phyloP scores from a whole-genome alignment of 139 green algal genomes.

The Astrephomene gubernaculifera region DNA sequence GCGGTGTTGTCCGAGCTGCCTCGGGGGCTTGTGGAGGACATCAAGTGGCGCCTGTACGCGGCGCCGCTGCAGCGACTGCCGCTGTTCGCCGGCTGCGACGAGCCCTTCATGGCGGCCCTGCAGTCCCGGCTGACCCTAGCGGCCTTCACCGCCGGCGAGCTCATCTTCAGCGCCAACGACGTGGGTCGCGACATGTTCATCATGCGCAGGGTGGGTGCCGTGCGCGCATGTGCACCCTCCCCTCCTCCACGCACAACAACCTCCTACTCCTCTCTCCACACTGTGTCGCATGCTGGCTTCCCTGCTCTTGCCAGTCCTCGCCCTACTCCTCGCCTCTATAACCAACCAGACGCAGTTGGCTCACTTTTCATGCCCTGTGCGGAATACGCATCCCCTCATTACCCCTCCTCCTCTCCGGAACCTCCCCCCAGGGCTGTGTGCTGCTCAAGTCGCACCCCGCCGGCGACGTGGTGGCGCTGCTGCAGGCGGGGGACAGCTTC shows the following conservation, averaged over 20 bases:
- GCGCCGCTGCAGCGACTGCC: neutral
- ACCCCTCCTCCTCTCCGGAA: neutral
- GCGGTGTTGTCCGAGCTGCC: slow-evolving; percentile 48
- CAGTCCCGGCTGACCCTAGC: slow-evolving; percentile 20
- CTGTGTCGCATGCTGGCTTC: no score
- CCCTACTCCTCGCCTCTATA: no score
- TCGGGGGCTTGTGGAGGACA: slow-evolving; percentile 46
- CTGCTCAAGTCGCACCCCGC: neutral
- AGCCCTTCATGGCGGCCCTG: slow-evolving; percentile 48
- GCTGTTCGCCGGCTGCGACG: slow-evolving; percentile 51
- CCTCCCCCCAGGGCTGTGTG: slow-evolving; percentile 5
- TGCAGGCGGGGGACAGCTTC: neutral
- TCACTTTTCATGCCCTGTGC: no score
- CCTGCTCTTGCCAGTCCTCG: no score
- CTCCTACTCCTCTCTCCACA: no score
- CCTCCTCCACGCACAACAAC: no score
- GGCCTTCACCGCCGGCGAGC: slow-evolving; percentile 56
- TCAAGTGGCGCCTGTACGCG: slow-evolving; percentile 32
- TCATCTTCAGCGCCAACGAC: slow-evolving; percentile 48
- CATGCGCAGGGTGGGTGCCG: slow-evolving; percentile 31
- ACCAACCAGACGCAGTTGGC: no score
- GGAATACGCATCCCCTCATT: no score
- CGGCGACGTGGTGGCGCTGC: neutral
- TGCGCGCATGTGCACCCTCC: no score
- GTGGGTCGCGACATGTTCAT: slow-evolving; percentile 50